Percentiles rank a stretch among this genome's conserved stretches.
Evolutionary conservation across 2,329 filamentous ascomycete species (phyloP).

Genomic region (Pseudocercospora crystallina): DNA sequence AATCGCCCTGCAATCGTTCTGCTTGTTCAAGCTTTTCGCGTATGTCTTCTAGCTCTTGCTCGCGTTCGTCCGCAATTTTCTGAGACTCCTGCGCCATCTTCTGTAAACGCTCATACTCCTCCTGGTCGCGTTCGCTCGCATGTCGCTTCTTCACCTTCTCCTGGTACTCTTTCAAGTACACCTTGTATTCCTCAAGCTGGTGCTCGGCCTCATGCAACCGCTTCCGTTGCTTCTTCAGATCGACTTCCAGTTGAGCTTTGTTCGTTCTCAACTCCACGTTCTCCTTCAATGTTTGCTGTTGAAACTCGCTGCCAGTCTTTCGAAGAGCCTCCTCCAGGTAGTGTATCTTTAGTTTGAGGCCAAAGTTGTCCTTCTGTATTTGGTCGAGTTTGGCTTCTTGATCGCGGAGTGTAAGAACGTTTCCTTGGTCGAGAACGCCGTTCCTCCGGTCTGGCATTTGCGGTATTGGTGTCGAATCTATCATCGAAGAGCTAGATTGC

Average conservation of each 20-base stretch:
- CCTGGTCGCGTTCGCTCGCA: conserved; percentile 64
- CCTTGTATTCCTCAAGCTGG: conserved; percentile 79
- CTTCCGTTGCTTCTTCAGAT: conserved; percentile 84
- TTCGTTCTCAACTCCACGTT: conserved; percentile 96
- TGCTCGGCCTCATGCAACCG: conserved; percentile 77
- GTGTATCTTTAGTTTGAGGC: conserved; percentile 93
- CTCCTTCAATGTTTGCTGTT: conserved; percentile 83
- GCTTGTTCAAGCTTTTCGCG: conserved; percentile 42
- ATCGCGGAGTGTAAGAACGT: conserved; percentile 86
- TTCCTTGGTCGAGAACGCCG: conserved; percentile 73
- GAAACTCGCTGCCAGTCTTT: conserved; percentile 85
- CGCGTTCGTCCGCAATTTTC: conserved; percentile 40
- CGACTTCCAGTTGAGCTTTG: conserved; percentile 83
- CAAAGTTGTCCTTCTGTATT: conserved; percentile 98
- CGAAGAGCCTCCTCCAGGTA: conserved; percentile 89
- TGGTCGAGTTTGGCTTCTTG: conserved; percentile 92
- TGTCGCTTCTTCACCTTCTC: conserved; percentile 77
- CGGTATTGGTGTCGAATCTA: conserved; percentile 76
- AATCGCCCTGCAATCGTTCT: conserved; percentile 34
- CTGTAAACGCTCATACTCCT: conserved; percentile 55
- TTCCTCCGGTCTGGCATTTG: conserved; percentile 62
- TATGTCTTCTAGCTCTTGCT: conserved; percentile 44
- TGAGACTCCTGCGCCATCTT: conserved; percentile 46
- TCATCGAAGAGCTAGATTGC: conserved; percentile 68
- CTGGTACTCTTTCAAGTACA: conserved; percentile 78